These are phyloP conservation scores for Boletellus ananas DNA, from an alignment of 768 basidiomycete genomes.

Conservation along the genomic window DNA sequence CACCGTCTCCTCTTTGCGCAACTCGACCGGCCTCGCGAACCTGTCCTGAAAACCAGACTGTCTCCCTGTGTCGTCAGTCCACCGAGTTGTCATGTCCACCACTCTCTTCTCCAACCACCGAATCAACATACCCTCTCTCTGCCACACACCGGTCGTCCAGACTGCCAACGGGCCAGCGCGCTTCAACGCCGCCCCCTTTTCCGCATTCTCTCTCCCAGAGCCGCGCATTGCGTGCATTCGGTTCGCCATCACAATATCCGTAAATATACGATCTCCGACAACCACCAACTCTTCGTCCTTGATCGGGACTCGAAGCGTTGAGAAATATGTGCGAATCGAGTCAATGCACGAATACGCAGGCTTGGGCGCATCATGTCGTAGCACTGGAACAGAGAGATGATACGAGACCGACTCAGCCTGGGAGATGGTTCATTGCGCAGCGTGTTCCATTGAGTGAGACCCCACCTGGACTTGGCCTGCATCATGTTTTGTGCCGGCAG, in stretches of 20 bases:
- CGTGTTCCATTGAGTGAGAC: constrained; percentile 6
- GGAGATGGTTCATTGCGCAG: background rate
- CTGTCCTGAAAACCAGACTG: too few species aligned
- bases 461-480: constrained; percentile 76
- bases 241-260: constrained; percentile 84
- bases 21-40: too few species aligned
- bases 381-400: constrained; percentile 75
- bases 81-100: constrained; percentile 37
- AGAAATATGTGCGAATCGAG: constrained; percentile 73
- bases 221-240: constrained; percentile 44
- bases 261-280: constrained; percentile 91
- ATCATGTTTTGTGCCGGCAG: constrained; percentile 79
- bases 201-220: too few species aligned
- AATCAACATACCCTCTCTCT: constrained; percentile 57
- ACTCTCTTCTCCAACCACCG: constrained; percentile 56
- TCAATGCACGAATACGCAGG: constrained; percentile 75
- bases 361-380: constrained; percentile 73
- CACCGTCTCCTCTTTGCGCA: too few species aligned
- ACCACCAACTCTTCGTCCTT: constrained; percentile 66
- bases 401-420: constrained; percentile 86
- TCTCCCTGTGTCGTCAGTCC: too few species aligned
- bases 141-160: constrained; percentile 71
- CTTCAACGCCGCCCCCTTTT: background rate
- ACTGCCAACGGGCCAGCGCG: constrained; percentile 58
- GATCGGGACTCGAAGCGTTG: constrained; percentile 52